Base-by-base conservation (phyloP, 1,284 basidiomycete species). In the Apiotrichum laibachii region DNA sequence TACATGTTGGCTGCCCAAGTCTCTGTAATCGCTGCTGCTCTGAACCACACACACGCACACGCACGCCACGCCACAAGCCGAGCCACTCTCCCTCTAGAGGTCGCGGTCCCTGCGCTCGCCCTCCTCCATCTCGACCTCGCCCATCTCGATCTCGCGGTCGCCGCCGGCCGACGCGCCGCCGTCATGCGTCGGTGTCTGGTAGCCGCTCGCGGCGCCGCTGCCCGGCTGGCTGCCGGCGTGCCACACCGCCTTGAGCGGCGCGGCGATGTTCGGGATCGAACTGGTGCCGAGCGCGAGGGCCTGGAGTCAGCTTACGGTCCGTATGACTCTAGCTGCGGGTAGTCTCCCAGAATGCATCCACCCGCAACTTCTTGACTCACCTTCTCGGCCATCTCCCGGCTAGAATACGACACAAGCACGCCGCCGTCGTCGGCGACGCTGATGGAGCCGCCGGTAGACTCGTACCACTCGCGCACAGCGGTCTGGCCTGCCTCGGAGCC, bases 401-500 rank as follows among this genome's bases (percentile, higher is more conserved):
- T 67, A 13, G 72, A 69, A 59, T 75, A 79, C 2, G 66, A 68
- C 11, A 77, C 72, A 42, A 69, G 63, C 49, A 72, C 43, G 12
- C 69, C 67, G 48, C 48, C 57, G 13, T 60, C 62, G 13, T 53
- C 40, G 2, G 45, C 43, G 1, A 39, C 37, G 11, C 65, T 68
- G 13, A 73, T 58, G 22, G 52, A 50, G 18, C 70, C 69, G 13
- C 72, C 71, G 68, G 84, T 65, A 66, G 88, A 86, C 82, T 90
- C 88, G 73, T 88, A 94, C 86, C 90, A 94, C 64, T 88, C 85
- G 62, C 84, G 85, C 55, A 92, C 81, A 26, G 85, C 82, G 64
- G 84, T 49, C 83, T 68, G 54, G 80, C 80, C 40, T 26, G 80
- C 79, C 35, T 79, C 80, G 1, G 65, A 70, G 2, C 62, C 46